Percentiles rank a stretch among this genome's conserved stretches.
Conservation (phyloP, 371 early-diverging fungal genomes). For the Batkoa obscura region DNA sequence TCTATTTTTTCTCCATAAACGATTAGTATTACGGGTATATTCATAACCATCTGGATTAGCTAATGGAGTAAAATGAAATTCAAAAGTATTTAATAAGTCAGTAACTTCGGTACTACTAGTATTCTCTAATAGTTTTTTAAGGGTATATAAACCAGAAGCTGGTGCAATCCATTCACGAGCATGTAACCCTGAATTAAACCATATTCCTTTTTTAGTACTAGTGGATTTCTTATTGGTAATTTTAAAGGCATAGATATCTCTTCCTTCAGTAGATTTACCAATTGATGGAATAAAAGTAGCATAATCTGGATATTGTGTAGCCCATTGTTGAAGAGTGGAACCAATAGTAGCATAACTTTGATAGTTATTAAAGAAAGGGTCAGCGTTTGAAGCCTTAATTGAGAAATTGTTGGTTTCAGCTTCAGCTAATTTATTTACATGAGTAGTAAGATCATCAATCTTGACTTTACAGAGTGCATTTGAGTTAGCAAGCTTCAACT, state of each 20-base stretch:
- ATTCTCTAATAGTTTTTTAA: background rate
- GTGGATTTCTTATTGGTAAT: background rate
- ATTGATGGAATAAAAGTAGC: constrained; percentile 5
- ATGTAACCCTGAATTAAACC: background rate
- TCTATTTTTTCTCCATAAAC: constrained; percentile 43
- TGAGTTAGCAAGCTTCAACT: background rate
- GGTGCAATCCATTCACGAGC: constrained; percentile 8
- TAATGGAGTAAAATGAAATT: constrained; percentile 28
- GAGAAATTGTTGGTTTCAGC: background rate
- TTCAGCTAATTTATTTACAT: background rate
- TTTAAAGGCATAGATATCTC: constrained; percentile 3
- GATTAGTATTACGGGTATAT: constrained; percentile 20
- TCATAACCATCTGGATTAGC: constrained; percentile 41
- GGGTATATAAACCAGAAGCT: background rate
- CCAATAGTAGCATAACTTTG: background rate
- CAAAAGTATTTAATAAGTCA: constrained; percentile 15
- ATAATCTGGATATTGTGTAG: background rate
- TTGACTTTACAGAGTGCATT: background rate
- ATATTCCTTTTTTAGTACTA: background rate
- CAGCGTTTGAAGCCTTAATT: background rate
- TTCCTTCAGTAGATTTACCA: constrained; percentile 3
- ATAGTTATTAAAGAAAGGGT: constrained; percentile 1
- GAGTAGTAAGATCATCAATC: background rate
- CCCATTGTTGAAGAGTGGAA: background rate
- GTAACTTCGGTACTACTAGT: background rate